Percentiles rank a stretch among this genome's conserved stretches.
phyloP scores from a whole-genome alignment of 202 grass and related monocot species.

The Dendrocalamus latiflorus region DNA sequence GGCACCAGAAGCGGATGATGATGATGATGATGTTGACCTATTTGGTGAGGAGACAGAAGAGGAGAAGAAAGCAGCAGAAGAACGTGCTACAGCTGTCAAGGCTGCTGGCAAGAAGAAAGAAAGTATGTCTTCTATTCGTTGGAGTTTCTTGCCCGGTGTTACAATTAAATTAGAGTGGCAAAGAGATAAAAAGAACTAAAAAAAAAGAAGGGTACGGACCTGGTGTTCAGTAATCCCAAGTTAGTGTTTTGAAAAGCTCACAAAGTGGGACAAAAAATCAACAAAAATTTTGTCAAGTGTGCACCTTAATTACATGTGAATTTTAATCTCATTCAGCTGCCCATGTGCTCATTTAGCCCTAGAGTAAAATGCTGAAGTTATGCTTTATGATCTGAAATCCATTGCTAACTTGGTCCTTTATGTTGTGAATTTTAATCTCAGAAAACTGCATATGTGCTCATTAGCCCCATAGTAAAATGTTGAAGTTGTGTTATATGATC shows the following conservation, averaged over 20 bases:
- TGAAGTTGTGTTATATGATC: neutral
- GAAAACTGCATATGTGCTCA: neutral
- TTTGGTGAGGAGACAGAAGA: constrained; percentile 77
- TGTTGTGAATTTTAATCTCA: constrained; percentile 4
- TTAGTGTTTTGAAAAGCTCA: neutral
- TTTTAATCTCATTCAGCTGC: neutral
- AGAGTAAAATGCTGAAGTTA: neutral
- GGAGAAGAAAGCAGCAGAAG: constrained; percentile 64
- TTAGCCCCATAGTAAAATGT: neutral
- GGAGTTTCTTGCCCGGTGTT: neutral
- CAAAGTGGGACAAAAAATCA: neutral
- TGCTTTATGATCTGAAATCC: neutral
- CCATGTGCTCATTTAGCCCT: neutral
- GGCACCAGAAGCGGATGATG: constrained; percentile 36
- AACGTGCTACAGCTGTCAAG: constrained; percentile 52
- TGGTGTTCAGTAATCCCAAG: neutral
- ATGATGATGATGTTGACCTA: constrained; percentile 63
- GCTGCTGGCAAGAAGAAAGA: constrained; percentile 64
- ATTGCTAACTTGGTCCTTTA: constrained; percentile 15
- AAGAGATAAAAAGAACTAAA: neutral
- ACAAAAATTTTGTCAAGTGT: neutral
- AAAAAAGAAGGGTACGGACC: neutral
- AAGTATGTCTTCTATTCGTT: constrained; percentile 29
- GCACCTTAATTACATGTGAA: neutral
- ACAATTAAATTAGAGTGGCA: neutral